Base-by-base conservation (phyloP, 1,284 basidiomycete species). In the Leccinum pachyderme region DNA sequence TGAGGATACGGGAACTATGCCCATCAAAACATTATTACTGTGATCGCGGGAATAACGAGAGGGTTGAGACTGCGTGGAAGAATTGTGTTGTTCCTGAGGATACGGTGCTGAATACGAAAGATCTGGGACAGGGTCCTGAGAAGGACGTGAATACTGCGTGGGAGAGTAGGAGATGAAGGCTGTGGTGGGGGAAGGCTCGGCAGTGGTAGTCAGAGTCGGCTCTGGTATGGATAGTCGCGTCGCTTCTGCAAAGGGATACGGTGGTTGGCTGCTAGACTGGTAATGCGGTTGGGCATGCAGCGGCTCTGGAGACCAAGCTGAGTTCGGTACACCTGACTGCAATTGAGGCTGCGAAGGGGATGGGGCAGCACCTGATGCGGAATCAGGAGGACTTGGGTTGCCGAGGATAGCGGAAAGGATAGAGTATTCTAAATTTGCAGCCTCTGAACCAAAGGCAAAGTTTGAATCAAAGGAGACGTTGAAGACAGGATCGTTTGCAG, bases 351-450 rank as follows among this genome's bases (percentile, higher is more conserved):
- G 80, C 22, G 72, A 61, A 24, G 72, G 72, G 53, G 74, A 72
- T 53, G 75, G 76, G 44, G 73, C 77, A 49, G 75, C 74, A 51
- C 67, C 76, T 50, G 72, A 73, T 47, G 72, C 77, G 48, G 72
- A 74, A 51, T 85, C 85, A 47, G 82, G 79, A 7, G 83, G 83
- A 63, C 84, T 87, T 41, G 84, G 78, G 61, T 87, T 90, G 33
- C 89, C 90, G 47, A 96, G 79, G 71, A 96, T 95, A n/a, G 89
- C 87, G 33, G 90, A 91, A 7, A 96, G 81, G 58, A 95, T 94
- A 47, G 91, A 92, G 72, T 95, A 95, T 69, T 96, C 94, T 57
- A 95, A 79, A 69, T 93, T 94, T 13, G 91, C 91, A 15, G 89
- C 89, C 70, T 94, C 91, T 43, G 91, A 91, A 49, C 87, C 90